Conservation (phyloP, 164 flowering plant genomes). For the Umbellularia californica region DNA sequence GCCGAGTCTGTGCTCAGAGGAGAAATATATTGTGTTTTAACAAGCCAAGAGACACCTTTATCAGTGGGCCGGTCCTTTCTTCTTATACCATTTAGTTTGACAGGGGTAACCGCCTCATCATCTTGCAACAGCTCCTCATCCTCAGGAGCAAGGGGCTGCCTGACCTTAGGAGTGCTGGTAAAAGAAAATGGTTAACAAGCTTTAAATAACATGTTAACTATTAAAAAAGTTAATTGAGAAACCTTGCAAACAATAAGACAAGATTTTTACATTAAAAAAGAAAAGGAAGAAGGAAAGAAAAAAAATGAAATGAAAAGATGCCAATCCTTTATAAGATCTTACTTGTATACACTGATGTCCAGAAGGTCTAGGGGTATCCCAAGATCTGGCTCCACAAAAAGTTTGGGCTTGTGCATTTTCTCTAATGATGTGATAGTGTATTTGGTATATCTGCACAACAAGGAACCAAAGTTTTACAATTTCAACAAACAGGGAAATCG, state of each 20-base stretch:
- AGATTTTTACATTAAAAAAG: not conserved
- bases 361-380: conserved; percentile 96
- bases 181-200: conserved; percentile 6
- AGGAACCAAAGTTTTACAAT: not conserved
- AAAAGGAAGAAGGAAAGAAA: not conserved
- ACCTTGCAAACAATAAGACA: not conserved
- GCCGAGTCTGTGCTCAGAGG: conserved; percentile 81
- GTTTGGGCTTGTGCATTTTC: conserved; percentile 88
- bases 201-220: not conserved
- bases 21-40: conserved; percentile 93
- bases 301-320: conserved; percentile 1
- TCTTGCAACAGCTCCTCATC: conserved; percentile 87
- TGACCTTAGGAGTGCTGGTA: conserved; percentile 59
- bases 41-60: conserved; percentile 96
- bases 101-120: conserved; percentile 61
- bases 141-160: conserved; percentile 68
- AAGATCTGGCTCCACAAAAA: conserved; percentile 87
- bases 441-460: conserved; percentile 58
- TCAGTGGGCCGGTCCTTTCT: conserved; percentile 93
- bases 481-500: not conserved
- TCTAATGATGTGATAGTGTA: conserved; percentile 86
- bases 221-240: not conserved
- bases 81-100: conserved; percentile 73
- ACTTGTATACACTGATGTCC: conserved; percentile 97
- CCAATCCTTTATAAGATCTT: conserved; percentile 21